phyloP scores from a whole-genome alignment of 345 rosid species.

The Eucalyptus cladocalyx region DNA sequence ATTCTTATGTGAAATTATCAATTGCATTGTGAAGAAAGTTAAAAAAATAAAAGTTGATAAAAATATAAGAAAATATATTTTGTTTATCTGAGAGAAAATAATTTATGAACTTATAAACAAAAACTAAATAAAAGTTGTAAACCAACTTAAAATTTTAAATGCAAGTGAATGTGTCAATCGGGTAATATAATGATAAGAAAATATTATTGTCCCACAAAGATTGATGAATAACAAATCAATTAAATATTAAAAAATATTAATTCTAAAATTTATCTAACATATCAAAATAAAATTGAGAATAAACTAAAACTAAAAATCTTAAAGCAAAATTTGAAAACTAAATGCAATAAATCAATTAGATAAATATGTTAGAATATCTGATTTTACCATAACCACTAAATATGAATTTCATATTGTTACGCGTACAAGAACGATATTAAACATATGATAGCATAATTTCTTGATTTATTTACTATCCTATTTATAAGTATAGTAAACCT shows the following conservation, averaged over 20 bases:
- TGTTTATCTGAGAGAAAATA: not conserved
- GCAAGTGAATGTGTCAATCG: no score
- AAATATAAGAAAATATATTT: not conserved
- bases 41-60: not conserved
- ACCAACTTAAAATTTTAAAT: not conserved
- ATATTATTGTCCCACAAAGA: fast-evolving
- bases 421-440: fast-evolving
- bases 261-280: no score
- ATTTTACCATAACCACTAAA: no score
- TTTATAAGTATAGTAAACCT: fast-evolving
- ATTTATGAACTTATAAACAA: not conserved
- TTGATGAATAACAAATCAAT: no score
- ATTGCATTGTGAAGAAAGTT: not conserved
- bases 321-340: no score
- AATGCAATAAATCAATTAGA: no score
- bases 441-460: fast-evolving
- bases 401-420: fast-evolving
- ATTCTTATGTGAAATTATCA: not conserved
- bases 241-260: no score
- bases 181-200: no score
- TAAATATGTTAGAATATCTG: fast-evolving
- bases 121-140: not conserved
- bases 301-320: no score
- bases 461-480: fast-evolving
- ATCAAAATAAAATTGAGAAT: no score